Conservation (phyloP, 2,329 filamentous ascomycete genomes). For the Trichoderma hamatum region DNA sequence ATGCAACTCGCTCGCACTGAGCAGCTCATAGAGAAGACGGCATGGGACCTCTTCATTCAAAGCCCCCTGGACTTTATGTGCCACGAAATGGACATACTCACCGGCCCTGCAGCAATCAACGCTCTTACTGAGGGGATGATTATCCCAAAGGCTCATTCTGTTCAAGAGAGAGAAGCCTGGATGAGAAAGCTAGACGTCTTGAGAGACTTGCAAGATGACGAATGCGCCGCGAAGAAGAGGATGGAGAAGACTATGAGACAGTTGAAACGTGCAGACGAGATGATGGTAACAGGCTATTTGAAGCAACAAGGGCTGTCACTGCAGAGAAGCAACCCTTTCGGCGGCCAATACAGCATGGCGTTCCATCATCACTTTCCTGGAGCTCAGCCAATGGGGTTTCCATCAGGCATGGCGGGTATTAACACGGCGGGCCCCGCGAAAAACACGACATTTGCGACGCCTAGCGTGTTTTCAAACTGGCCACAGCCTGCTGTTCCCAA, state of each 20-base stretch:
- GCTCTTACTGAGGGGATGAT: not conserved
- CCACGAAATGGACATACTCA: constrained; percentile 8
- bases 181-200: not conserved
- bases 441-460: not conserved
- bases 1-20: not conserved
- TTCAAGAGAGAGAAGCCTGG: not conserved
- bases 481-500: not conserved
- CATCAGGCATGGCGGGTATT: not conserved
- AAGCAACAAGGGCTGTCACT: not conserved
- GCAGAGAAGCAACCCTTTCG: not conserved
- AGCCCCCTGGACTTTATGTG: constrained; percentile 14
- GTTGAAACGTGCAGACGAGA: not conserved
- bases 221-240: not conserved
- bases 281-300: not conserved
- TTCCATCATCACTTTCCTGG: not conserved
- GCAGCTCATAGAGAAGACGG: not conserved
- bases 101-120: not conserved
- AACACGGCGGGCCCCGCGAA: not conserved
- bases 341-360: not conserved
- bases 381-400: not conserved
- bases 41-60: constrained; percentile 17
- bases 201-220: constrained; percentile 7
- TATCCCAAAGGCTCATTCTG: not conserved
- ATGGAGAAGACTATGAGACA: not conserved
- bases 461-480: constrained; percentile 20